Evolutionary conservation across 371 early-diverging fungal genomes (phyloP), one percentile per base, ranked within the genome.

Genomic region (Gilbertella persicaria): DNA sequence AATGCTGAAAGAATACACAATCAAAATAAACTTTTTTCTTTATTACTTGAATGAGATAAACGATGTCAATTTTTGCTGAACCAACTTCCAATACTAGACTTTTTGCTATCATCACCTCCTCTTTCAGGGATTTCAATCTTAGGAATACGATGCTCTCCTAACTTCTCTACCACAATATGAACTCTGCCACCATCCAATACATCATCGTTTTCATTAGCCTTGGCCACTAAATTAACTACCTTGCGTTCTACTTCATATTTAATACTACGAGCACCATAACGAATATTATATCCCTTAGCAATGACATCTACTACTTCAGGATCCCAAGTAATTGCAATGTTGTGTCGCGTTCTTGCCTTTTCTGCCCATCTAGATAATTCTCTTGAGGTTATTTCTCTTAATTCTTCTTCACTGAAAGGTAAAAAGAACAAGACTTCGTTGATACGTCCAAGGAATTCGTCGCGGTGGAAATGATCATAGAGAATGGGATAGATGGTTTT

Each of bases 371-470:
- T 51, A 1, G 69, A 49, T 13, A 84, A 45, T 29, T 84, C 83
- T 38, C 75, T 69, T 1, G 66, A 55, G 0, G 74, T 78, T 19
- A 84, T 81, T 24, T 70, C 69, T 0, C 71, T 50, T 10, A 84
- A 44, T 33, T 84, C 83, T 10, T 75, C 69, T 8, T 73, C 66
- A 41, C 76, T 73, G 28, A 84, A 83, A 0, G 85, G 85, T 28
- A 83, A 56, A 36, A 83, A 84, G 60, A 79, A 79, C 0, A 84
- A 45, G 1, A 81, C 83, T 55, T 81, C 85, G 17, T 79, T 80
- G 53, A 84, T 84, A 42, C 85, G 74, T 23, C 85, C 85, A 20
- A 84, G 48, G 48, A 84, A 84, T 40, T 84, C 85, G 45, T 84
- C 85, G 20, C 85, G 67, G 17, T 67, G 64, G 46, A 84, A 84